Evolutionary conservation across 768 basidiomycete species (phyloP), one percentile per base, ranked within the genome.

Genomic region (Cyathus striatus): DNA sequence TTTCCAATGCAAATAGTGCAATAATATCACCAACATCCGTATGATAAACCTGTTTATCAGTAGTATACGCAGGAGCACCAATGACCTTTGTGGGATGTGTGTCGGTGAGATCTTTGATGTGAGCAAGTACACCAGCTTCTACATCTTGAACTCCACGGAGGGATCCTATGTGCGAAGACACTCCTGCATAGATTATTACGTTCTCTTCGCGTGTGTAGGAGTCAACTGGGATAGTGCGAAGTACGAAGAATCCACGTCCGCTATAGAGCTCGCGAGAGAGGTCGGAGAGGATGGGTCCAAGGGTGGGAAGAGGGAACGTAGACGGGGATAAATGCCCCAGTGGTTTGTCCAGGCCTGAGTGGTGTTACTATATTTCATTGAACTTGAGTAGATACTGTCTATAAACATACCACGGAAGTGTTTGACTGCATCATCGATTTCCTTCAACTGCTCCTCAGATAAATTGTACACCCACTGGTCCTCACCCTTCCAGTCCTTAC

Each of bases 21-120:
- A 75, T 70, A 38, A 73, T 55, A 49, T 73, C 70, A 1, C 73
- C 71, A 23, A 68, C 59, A 43, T 73, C 72, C 1, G 70, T 71
- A 47, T 73, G 72, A 57, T 73, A 75, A 20, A 73, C 71, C 48
- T 73, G 72, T 44, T 68, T 71, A 54, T 73, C 70, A 2, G 70
- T 75, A 2, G 69, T 75, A 48, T 72, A 72, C 30, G 71, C 72
- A 9, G 70, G 61, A 40, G 68, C 66, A 5, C 69, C 68, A 37
- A 68, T 68, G 16, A 59, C 64, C 13, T 65, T 65, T 48, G 63
- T 62, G 44, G 66, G 65, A 41, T 67, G 58, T 5, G 70, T 65
- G 43, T 71, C 68, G 49, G 61, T 70, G 39, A 75, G 61, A 45
- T 75, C 72, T 46, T 73, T 73, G 51, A 75, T 70, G 41, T 75